A percentile compares a stretch with the other conserved stretches of the same genome.
Conservation (phyloP, 1,284 basidiomycete species). For the Bondarzewia mesenterica region DNA sequence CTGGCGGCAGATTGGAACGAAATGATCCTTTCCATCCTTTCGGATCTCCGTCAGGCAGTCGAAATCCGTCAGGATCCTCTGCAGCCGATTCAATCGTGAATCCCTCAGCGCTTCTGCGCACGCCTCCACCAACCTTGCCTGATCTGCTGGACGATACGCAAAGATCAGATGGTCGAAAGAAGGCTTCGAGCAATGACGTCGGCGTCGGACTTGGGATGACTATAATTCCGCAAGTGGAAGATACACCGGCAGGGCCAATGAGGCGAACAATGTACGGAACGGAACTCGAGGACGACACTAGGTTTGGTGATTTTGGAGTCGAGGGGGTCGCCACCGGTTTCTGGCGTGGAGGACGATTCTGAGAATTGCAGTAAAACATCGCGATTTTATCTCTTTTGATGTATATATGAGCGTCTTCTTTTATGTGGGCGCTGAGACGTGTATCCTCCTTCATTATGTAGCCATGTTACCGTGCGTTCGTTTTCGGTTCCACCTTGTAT, state of each 20-base stretch:
- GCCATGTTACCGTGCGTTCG: no score
- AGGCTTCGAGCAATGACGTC: constrained; percentile 18
- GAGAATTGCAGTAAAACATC: neutral
- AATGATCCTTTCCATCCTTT: constrained; percentile 23
- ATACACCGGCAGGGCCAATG: constrained; percentile 27
- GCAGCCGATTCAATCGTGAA: constrained; percentile 12
- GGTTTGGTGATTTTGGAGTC: constrained; percentile 75
- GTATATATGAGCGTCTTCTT: neutral
- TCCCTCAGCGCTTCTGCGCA: constrained; percentile 15
- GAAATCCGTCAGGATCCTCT: constrained; percentile 8
- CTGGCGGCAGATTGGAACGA: constrained; percentile 18
- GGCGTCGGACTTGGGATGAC: constrained; percentile 16
- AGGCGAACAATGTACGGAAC: constrained; percentile 76
- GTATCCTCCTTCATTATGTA: no score
- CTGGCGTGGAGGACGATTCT: constrained; percentile 25
- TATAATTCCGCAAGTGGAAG: constrained; percentile 12
- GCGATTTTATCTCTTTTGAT: neutral
- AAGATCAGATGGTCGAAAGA: constrained; percentile 7
- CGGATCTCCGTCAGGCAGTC: constrained; percentile 12
- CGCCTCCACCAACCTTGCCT: constrained; percentile 14
- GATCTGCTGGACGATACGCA: constrained; percentile 10
- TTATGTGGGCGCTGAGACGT: neutral
- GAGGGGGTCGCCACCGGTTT: constrained; percentile 64
- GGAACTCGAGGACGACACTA: constrained; percentile 63
- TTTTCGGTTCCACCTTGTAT: no score